Evolutionary conservation across 306 rosid species (phyloP).

Genomic region (Quercus wislizeni): DNA sequence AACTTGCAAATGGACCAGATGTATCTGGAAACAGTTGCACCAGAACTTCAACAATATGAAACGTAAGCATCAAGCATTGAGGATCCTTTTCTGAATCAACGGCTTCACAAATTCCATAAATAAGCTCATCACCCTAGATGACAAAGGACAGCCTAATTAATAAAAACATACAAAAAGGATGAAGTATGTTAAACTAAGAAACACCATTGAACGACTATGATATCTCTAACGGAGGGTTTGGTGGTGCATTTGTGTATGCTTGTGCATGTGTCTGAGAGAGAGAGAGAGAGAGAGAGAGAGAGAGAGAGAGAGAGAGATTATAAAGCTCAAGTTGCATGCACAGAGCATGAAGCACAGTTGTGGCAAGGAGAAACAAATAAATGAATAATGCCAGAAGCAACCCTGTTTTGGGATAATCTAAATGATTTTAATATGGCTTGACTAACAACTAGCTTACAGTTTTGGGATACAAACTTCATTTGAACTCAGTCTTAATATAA

Average conservation of each 20-base stretch:
- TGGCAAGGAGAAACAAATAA: neutral
- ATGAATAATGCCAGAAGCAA: neutral
- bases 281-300: neutral
- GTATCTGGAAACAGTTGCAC: slow-evolving; percentile 69
- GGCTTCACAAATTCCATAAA: slow-evolving; percentile 80
- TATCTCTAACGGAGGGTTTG: neutral
- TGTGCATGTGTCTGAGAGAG: neutral
- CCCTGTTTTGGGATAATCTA: neutral
- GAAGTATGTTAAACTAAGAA: neutral
- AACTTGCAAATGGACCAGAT: slow-evolving; percentile 65
- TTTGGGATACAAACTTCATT: slow-evolving; percentile 18
- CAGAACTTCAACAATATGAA: slow-evolving; percentile 60
- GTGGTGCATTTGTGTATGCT: neutral
- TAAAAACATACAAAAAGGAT: neutral
- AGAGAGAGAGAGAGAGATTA: neutral
- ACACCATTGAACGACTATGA: neutral
- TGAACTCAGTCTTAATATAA: neutral
- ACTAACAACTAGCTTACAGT: slow-evolving; percentile 13
- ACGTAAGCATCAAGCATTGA: slow-evolving; percentile 70
- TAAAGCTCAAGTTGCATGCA: no score
- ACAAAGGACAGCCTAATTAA: slow-evolving; percentile 28
- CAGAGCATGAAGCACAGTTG: neutral
- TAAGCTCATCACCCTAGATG: slow-evolving; percentile 70
- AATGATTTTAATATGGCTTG: neutral
- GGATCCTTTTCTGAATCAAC: slow-evolving; percentile 92